Evolutionary conservation across 179 eudicot species (phyloP).

Genomic region (Sideroxylon spinosum): DNA sequence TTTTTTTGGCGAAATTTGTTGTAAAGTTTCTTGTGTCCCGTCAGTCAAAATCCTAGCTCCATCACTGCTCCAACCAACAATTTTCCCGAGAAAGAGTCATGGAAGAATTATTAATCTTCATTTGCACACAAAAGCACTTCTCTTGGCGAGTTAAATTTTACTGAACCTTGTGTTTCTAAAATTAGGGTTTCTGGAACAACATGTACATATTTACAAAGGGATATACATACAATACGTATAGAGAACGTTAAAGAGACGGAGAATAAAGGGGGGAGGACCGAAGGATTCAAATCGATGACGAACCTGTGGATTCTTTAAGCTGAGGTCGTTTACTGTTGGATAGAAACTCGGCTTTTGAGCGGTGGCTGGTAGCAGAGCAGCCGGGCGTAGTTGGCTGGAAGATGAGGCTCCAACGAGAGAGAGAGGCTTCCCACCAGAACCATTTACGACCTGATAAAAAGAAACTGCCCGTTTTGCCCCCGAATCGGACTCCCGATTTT

Average conservation of each 20-base stretch:
- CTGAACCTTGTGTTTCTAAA: neutral
- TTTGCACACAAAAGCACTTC: neutral
- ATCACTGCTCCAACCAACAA: neutral
- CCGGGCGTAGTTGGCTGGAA: no score
- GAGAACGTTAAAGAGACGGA: neutral
- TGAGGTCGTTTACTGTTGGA: neutral
- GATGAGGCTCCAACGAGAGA: no score
- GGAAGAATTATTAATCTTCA: neutral
- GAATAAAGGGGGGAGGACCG: neutral
- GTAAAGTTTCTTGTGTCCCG: no score
- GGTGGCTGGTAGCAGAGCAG: no score
- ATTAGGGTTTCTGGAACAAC: neutral
- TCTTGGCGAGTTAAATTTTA: neutral
- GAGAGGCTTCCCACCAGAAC: no score
- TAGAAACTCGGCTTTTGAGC: neutral
- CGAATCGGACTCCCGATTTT: no score
- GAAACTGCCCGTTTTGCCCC: no score
- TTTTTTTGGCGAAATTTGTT: no score
- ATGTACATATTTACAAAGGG: no score
- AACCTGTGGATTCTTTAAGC: conserved; percentile 9
- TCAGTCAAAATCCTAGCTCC: no score
- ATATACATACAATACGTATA: neutral
- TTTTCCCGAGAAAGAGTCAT: neutral
- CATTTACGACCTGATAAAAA: no score
- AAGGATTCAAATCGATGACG: neutral